Percentiles rank a stretch among this genome's conserved stretches.
Evolutionary conservation across 768 basidiomycete genomes (phyloP).

Genomic region (Lentinus tigrinus): DNA sequence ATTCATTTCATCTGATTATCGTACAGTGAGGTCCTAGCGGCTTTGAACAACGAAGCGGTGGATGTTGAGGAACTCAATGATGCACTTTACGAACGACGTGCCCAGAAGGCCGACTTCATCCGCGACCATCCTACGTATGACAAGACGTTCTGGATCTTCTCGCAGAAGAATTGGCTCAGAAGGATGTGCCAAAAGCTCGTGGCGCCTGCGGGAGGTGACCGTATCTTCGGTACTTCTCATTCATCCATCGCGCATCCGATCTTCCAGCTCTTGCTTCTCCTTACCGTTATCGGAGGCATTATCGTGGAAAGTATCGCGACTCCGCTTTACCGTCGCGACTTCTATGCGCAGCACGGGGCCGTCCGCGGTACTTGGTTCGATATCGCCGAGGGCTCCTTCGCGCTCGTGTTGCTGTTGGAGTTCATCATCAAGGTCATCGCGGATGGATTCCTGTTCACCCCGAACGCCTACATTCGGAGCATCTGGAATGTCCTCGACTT

Average conservation of each 20-base stretch:
- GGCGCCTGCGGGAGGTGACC: constrained; percentile 78
- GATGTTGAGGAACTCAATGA: constrained; percentile 58
- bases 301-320: constrained; percentile 82
- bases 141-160: constrained; percentile 85
- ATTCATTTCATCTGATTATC: background rate
- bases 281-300: constrained; percentile 79
- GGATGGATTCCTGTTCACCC: constrained; percentile 88
- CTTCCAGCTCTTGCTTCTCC: constrained; percentile 72
- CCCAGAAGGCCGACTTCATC: constrained; percentile 85
- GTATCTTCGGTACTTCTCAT: constrained; percentile 78
- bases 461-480: constrained; percentile 87
- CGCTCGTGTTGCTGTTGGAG: constrained; percentile 70
- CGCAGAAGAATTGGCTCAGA: constrained; percentile 74
- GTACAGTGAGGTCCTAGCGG: constrained; percentile 65
- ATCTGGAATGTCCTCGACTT: constrained; percentile 94
- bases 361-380: constrained; percentile 85
- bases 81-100: constrained; percentile 64
- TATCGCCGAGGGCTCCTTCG: constrained; percentile 72
- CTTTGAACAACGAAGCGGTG: constrained; percentile 54
- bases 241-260: constrained; percentile 63
- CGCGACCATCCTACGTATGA: constrained; percentile 87
- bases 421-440: constrained; percentile 89
- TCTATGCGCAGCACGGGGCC: constrained; percentile 57
- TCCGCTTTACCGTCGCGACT: constrained; percentile 77
- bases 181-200: constrained; percentile 80